Base-by-base conservation (phyloP, 2,329 filamentous ascomycete genomes). In the Pezicula radicicola region DNA sequence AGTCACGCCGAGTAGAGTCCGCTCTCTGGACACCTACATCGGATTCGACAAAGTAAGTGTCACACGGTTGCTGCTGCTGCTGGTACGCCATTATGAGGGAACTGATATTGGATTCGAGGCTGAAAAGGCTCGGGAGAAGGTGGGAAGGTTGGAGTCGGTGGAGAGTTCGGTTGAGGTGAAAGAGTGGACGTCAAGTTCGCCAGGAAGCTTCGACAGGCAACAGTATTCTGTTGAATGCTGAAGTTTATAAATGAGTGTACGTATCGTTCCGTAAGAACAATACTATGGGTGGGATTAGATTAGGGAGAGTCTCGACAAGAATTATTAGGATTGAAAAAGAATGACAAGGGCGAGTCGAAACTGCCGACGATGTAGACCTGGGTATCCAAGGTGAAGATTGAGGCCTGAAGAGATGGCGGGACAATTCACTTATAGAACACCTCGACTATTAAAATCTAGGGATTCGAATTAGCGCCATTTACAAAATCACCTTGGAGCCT, bases 41-140 rank as follows among this genome's bases (percentile, higher is more conserved):
- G 56, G 76, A 77, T 62, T 88, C 85, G 50, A 87, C 81, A 63
- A 88, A 88, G 71, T 79, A 88, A 52, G 79, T 84, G 58, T 87
- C 84, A 68, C 85, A 88, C 50, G 81, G 80, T 61, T 84, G 83
- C 61, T 84, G 83, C 68, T 54, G 49, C 15, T 50, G 54, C 16
- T 55, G 56, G 54, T 61, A 62, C 30, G 61, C 59, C 61, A 68
- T 69, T 42, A 62, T 68, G 56, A 48, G 55, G 47, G 42, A 50
- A 47, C 49, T 51, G 45, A 36, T 43, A 37, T 42, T 46, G 30
- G 30, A 28, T 43, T 48, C 13, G 46, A 43, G 41, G 37, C 47
- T 48, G 51, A 42, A 46, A 48, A 49, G 46, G 37, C 27, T 55
- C 21, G 49, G 51, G 47, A 45, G 45, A 49, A 46, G 43, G 45